Evolutionary conservation across 257 asterid genomes (phyloP), one percentile per base, ranked within the genome.

Genomic region (Capsicum chinense): DNA sequence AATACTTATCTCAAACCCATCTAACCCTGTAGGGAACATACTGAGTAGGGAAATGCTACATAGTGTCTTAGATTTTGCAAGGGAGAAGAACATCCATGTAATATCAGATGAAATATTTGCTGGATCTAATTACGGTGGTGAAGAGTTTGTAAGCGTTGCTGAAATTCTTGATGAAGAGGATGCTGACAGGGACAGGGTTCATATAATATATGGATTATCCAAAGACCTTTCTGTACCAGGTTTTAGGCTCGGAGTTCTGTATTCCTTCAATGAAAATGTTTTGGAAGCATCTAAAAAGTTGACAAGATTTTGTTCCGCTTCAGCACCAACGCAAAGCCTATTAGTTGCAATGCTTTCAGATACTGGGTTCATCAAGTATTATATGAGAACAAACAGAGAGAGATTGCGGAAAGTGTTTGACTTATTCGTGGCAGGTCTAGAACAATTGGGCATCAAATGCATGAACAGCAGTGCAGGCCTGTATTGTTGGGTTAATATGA

Each of bases 401-500:
- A 89, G 98, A 86, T 82, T 94, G 69, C 88, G 88, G n/a, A 83
- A 79, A 69, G 87, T 90, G 89, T 89, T 89, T 80, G 87, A 85
- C 86, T 85, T 93, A 54, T 94, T 96, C 86, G 94, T 91, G 63
- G 88, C 86, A 10, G 95, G 95, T 81, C 85, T 96, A 87, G 87
- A 83, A 83, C 91, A 82, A 81, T 81, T 94, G 68, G 98, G 99
- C 79, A 79, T 96, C 69, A 91, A 90, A 86, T 92, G 91, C 83
- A 83, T 89, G 56, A 92, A 90, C 87, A 92, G 98, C 89, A 90
- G 89, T 76, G 98, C 94, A 37, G 98, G 98, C 54, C 89, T 94
- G 17, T 95, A 92, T 86, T 93, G 97, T 86, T 97, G 98, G 98
- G 97, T 91, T n/a, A 88, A 97, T 86, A 91, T 97, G 99, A 95